Evolutionary conservation across 2,329 filamentous ascomycete genomes (phyloP).

Genomic region (Teratosphaeria epicoccoides): DNA sequence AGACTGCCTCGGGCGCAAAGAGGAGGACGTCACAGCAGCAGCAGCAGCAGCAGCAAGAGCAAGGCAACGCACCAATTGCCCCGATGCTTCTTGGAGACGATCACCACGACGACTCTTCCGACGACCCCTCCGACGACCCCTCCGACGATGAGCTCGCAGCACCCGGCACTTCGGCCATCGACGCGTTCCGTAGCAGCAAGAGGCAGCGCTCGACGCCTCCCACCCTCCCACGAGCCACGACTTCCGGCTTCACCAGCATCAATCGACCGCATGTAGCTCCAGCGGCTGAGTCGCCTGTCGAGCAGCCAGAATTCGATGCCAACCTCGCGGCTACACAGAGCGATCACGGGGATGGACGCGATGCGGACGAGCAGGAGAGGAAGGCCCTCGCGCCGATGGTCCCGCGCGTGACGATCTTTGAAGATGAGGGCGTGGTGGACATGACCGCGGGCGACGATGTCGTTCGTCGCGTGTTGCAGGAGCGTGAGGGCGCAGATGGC

Average conservation of each 20-base stretch:
- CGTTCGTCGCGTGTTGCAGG: conserved; percentile 32
- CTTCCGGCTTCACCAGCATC: conserved; percentile 5
- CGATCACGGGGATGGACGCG: neutral
- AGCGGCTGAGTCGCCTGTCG: neutral
- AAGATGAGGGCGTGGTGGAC: conserved; percentile 12
- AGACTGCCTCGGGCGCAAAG: neutral
- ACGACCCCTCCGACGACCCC: too few relatives aligned
- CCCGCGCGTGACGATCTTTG: conserved; percentile 1
- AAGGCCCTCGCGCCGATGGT: conserved; percentile 3
- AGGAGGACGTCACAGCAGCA: neutral
- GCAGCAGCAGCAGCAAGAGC: conserved; percentile 7
- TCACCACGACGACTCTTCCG: neutral
- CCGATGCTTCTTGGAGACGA: conserved; percentile 11
- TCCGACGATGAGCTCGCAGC: conserved; percentile 7
- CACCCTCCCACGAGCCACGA: neutral
- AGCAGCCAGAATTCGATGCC: neutral
- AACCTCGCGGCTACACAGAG: neutral
- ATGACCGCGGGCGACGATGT: conserved; percentile 17
- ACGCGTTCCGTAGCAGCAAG: conserved; percentile 1
- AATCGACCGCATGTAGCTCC: conserved; percentile 1
- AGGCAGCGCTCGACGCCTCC: neutral
- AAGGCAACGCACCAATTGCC: conserved; percentile 11
- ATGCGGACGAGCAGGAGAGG: neutral
- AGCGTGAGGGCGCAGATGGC: conserved; percentile 23
- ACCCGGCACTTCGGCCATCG: conserved; percentile 5